Conservation (phyloP, 352 stramenopile genomes). For the Chrysophaeum taylorii region DNA sequence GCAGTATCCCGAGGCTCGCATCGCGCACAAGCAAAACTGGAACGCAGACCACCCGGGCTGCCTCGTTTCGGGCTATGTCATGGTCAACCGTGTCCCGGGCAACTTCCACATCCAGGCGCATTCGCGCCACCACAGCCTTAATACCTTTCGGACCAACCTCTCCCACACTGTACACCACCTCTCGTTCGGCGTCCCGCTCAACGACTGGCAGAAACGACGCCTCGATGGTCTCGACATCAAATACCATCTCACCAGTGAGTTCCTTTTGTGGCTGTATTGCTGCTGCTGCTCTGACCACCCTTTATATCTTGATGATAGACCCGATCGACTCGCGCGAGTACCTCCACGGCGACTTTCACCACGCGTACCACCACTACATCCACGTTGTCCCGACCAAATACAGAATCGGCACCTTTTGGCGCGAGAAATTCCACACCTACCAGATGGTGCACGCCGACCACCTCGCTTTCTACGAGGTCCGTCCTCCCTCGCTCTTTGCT, state of each 20-base stretch:
- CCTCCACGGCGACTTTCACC: slow-evolving; percentile 66
- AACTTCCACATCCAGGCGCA: slow-evolving; percentile 69
- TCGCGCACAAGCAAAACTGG: background rate
- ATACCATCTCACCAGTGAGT: too few species aligned
- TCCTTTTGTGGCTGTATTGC: too few species aligned
- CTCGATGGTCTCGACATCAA: background rate
- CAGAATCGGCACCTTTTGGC: background rate
- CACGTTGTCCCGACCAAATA: slow-evolving; percentile 63
- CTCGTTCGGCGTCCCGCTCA: slow-evolving; percentile 55
- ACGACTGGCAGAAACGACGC: background rate
- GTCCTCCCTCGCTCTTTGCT: too few species aligned
- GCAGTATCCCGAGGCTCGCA: background rate
- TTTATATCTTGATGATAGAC: too few species aligned
- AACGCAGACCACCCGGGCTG: slow-evolving; percentile 24
- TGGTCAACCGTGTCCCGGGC: slow-evolving; percentile 59
- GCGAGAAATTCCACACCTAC: slow-evolving; percentile 8
- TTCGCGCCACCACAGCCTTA: background rate
- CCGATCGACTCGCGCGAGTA: slow-evolving; percentile 67
- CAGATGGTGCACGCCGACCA: slow-evolving; percentile 13
- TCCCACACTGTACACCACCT: slow-evolving; percentile 74
- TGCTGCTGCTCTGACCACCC: too few species aligned
- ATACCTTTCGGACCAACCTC: slow-evolving; percentile 48
- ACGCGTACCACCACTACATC: slow-evolving; percentile 86
- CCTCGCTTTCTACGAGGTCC: background rate
- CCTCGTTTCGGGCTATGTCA: slow-evolving; percentile 32